Conservation (phyloP, 169 alveolate species). For the Plasmodium gallinaceum region DNA sequence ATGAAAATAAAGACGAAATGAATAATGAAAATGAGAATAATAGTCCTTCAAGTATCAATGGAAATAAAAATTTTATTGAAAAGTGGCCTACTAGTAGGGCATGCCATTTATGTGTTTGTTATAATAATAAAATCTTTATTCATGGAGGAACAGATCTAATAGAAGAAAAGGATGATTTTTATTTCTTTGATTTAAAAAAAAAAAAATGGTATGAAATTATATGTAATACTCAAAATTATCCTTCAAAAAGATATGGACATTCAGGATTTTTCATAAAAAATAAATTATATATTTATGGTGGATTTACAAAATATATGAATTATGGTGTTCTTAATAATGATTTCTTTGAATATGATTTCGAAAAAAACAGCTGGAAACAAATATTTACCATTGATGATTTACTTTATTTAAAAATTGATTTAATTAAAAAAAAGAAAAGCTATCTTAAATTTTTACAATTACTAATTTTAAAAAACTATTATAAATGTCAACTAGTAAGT, state of each 20-base stretch:
- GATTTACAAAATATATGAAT: slow-evolving; percentile 20
- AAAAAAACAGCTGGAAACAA: slow-evolving; percentile 43
- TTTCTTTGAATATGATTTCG: slow-evolving; percentile 20
- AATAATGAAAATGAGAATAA: not conserved
- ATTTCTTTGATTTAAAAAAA: slow-evolving; percentile 25
- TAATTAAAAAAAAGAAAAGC: slow-evolving; percentile 3
- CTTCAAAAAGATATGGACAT: slow-evolving; percentile 47
- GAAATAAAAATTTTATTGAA: not conserved
- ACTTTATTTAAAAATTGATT: slow-evolving; percentile 11
- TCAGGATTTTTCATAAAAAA: slow-evolving; percentile 21
- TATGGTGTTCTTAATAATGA: slow-evolving; percentile 13
- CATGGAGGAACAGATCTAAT: slow-evolving; percentile 53
- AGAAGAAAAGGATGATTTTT: slow-evolving; percentile 43
- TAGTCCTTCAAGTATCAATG: not conserved
- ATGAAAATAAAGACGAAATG: not conserved
- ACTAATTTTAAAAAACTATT: slow-evolving; percentile 17
- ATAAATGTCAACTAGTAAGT: not conserved
- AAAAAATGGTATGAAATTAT: slow-evolving; percentile 43
- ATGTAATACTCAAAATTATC: not conserved
- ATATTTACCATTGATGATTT: slow-evolving; percentile 51
- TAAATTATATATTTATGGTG: slow-evolving; percentile 46
- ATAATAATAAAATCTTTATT: slow-evolving; percentile 21
- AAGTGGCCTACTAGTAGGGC: slow-evolving; percentile 36
- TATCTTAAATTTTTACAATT: slow-evolving; percentile 5
- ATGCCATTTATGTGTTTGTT: slow-evolving; percentile 28